A percentile compares a stretch with the other conserved stretches of the same genome.
Conservation (phyloP, 768 basidiomycete genomes). For the Filobasidium wieringae region DNA sequence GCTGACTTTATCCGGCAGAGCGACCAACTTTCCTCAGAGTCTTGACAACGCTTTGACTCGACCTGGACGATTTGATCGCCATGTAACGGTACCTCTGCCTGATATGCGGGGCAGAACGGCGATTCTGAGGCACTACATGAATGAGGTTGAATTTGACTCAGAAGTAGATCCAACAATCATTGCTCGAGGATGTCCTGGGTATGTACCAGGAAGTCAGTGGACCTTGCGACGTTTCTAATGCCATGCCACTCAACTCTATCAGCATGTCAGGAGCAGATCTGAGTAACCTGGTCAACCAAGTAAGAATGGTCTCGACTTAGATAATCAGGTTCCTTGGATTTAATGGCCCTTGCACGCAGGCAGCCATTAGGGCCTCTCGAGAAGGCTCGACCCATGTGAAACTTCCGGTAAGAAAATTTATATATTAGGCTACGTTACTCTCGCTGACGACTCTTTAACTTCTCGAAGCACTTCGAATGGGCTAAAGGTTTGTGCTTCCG, state of each 20-base stretch:
- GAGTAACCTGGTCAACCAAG: constrained; percentile 85
- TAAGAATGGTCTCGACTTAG: not conserved
- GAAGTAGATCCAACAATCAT: constrained; percentile 77
- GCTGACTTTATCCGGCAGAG: constrained; percentile 11
- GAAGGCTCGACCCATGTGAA: constrained; percentile 62
- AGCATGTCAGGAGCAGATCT: constrained; percentile 87
- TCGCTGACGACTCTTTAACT: not conserved
- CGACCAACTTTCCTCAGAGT: constrained; percentile 88
- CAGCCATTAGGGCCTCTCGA: constrained; percentile 86
- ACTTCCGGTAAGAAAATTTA: not conserved
- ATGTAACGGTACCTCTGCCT: constrained; percentile 83
- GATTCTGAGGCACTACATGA: constrained; percentile 85
- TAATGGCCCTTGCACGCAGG: constrained; percentile 47
- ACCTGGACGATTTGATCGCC: constrained; percentile 91
- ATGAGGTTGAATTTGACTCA: constrained; percentile 50
- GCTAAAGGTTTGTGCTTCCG: constrained; percentile 51
- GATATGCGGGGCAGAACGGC: constrained; percentile 86
- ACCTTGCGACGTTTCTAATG: not conserved
- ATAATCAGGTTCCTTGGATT: constrained; percentile 23
- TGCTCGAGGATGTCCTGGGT: constrained; percentile 81
- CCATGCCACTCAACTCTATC: not conserved
- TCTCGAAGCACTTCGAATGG: constrained; percentile 85
- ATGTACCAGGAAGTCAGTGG: not conserved
- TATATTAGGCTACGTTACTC: not conserved
- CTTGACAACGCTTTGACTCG: constrained; percentile 91